Percentiles rank a stretch among this genome's conserved stretches.
Conservation (phyloP, 805 yeast genomes). For the Grigorovia transvaalensis region DNA sequence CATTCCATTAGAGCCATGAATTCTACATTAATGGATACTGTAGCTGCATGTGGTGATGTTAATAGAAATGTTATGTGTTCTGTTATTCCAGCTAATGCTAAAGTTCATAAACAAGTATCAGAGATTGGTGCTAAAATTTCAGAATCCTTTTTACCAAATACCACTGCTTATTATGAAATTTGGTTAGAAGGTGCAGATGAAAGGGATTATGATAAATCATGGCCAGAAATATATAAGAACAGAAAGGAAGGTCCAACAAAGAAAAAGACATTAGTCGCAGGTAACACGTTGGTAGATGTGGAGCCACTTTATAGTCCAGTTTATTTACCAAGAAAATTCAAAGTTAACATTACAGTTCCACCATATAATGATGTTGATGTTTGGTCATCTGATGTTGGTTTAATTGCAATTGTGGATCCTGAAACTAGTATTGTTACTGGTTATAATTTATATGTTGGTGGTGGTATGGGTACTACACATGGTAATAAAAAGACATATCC, state of each 20-base stretch:
- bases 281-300: conserved; percentile 66
- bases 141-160: conserved; percentile 75
- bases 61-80: conserved; percentile 90
- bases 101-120: conserved; percentile 67
- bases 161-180: conserved; percentile 94
- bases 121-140: conserved; percentile 55
- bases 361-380: conserved; percentile 96
- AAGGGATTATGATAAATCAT: conserved; percentile 52
- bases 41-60: conserved; percentile 98
- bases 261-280: conserved; percentile 76
- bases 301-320: conserved; percentile 85
- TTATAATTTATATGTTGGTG: conserved; percentile 85
- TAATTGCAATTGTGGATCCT: conserved; percentile 72
- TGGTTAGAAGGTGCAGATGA: conserved; percentile 86
- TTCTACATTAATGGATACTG: conserved; percentile 79
- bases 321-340: conserved; percentile 91
- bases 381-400: conserved; percentile 89
- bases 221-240: conserved; percentile 50
- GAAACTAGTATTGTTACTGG: conserved; percentile 54
- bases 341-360: conserved; percentile 88
- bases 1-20: conserved; percentile 91
- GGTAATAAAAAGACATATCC: conserved; percentile 96
- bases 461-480: conserved; percentile 98
- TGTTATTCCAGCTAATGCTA: conserved; percentile 79
- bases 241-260: conserved; percentile 70